Percentiles rank a stretch among this genome's conserved stretches.
Conservation (phyloP, 192 early-diverging fungal species). For the Backusella circina region DNA sequence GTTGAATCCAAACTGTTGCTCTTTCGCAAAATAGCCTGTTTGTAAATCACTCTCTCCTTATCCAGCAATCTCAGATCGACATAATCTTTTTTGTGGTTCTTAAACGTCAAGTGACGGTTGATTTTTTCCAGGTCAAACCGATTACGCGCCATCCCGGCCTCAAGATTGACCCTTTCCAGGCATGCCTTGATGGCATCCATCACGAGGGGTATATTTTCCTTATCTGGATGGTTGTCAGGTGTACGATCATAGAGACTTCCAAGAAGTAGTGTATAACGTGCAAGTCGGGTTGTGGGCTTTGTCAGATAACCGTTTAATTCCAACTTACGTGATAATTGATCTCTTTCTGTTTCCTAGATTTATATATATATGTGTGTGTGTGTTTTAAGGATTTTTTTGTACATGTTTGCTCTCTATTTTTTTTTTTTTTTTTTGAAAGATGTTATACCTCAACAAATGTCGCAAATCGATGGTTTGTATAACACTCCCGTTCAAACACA, state of each 20-base stretch:
- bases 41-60: neutral
- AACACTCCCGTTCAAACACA: slow-evolving; percentile 76
- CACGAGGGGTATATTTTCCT: slow-evolving; percentile 62
- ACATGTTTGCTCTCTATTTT: neutral
- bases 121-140: slow-evolving; percentile 75
- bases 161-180: slow-evolving; percentile 75
- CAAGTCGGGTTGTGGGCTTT: slow-evolving; percentile 80
- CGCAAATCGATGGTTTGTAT: slow-evolving; percentile 57
- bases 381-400: neutral
- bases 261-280: slow-evolving; percentile 81
- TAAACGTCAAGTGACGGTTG: slow-evolving; percentile 43
- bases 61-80: slow-evolving; percentile 5
- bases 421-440: neutral
- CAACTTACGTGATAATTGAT: slow-evolving; percentile 75
- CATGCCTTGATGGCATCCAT: slow-evolving; percentile 66
- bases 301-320: slow-evolving; percentile 84
- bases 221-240: slow-evolving; percentile 74
- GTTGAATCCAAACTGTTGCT: neutral
- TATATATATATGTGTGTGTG: too few relatives aligned
- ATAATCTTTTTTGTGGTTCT: slow-evolving; percentile 14
- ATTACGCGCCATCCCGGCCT: slow-evolving; percentile 87
- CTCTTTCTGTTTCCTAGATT: slow-evolving; percentile 70
- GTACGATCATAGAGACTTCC: slow-evolving; percentile 77
- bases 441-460: slow-evolving; percentile 68
- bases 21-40: slow-evolving; percentile 6